A percentile compares a stretch with the other conserved stretches of the same genome.
These are phyloP conservation scores for Ustilago sp. DNA, from an alignment of 1,284 basidiomycete species.

Conservation along the genomic window DNA sequence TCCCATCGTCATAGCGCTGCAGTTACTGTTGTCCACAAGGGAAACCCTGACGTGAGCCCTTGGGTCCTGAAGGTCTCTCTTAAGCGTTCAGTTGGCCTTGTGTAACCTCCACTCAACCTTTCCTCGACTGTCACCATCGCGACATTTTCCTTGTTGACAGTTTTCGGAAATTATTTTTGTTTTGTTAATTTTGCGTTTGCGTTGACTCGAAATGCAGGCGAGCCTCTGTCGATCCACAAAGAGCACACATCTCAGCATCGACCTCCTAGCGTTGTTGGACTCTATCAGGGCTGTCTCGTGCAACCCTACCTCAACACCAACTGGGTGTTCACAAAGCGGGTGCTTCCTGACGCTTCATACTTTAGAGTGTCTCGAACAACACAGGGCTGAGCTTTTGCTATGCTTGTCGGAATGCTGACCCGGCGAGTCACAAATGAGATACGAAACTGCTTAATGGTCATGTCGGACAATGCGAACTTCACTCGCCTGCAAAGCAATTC, in stretches of 20 bases:
- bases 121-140: conserved; percentile 2
- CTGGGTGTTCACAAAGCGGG: neutral
- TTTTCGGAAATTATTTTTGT: neutral
- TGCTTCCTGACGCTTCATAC: too few species aligned
- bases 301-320: neutral
- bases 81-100: conserved; percentile 10
- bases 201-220: neutral
- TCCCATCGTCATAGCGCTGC: conserved; percentile 21
- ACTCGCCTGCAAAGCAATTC: neutral
- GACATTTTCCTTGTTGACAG: neutral
- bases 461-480: neutral
- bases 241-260: neutral
- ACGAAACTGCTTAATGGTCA: neutral
- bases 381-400: neutral
- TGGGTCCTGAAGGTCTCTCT: conserved; percentile 10
- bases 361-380: neutral
- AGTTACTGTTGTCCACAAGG: neutral
- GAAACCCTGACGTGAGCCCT: conserved; percentile 48
- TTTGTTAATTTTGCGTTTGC: neutral
- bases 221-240: neutral
- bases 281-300: neutral
- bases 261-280: neutral
- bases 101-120: neutral
- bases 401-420: neutral
- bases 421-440: neutral